A percentile compares a stretch with the other conserved stretches of the same genome.
These are phyloP conservation scores for Detonula confervacea DNA, from an alignment of 352 stramenopile genomes.

Conservation along the genomic window DNA sequence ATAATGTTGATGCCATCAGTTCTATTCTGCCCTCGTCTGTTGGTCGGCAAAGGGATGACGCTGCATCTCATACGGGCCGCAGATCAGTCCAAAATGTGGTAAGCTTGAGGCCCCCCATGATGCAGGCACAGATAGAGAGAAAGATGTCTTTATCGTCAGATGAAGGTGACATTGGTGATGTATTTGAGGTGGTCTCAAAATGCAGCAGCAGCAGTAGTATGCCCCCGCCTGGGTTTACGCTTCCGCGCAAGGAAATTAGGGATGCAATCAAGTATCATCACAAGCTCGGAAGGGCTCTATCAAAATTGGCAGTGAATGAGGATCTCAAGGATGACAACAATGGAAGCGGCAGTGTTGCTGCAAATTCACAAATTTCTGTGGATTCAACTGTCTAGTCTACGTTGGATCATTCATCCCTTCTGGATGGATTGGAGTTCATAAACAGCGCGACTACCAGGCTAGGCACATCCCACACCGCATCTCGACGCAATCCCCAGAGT, in stretches of 20 bases:
- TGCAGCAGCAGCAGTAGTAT: slow-evolving; percentile 15
- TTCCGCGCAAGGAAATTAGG: slow-evolving; percentile 45
- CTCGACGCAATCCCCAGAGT: not conserved
- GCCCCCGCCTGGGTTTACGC: slow-evolving; percentile 32
- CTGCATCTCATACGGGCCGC: not conserved
- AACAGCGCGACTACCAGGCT: not conserved
- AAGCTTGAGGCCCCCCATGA: not conserved
- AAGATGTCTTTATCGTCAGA: not conserved
- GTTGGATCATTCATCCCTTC: slow-evolving; percentile 19
- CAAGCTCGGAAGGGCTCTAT: slow-evolving; percentile 31
- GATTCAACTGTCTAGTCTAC: slow-evolving; percentile 27
- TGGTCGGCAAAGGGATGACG: no score
- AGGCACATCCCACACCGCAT: not conserved
- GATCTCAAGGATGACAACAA: slow-evolving; percentile 27
- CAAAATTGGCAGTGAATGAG: slow-evolving; percentile 37
- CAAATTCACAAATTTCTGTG: slow-evolving; percentile 17
- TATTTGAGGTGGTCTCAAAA: slow-evolving; percentile 2
- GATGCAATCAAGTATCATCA: slow-evolving; percentile 49
- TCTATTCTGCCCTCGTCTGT: not conserved
- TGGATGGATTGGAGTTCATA: not conserved
- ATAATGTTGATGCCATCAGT: not conserved
- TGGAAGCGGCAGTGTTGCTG: not conserved
- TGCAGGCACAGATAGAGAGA: not conserved
- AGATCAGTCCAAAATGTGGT: not conserved
- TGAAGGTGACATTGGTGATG: not conserved